Evolutionary conservation across 2,329 filamentous ascomycete species (phyloP), one percentile per base, ranked within the genome.

Genomic region (Colletotrichum melonis): DNA sequence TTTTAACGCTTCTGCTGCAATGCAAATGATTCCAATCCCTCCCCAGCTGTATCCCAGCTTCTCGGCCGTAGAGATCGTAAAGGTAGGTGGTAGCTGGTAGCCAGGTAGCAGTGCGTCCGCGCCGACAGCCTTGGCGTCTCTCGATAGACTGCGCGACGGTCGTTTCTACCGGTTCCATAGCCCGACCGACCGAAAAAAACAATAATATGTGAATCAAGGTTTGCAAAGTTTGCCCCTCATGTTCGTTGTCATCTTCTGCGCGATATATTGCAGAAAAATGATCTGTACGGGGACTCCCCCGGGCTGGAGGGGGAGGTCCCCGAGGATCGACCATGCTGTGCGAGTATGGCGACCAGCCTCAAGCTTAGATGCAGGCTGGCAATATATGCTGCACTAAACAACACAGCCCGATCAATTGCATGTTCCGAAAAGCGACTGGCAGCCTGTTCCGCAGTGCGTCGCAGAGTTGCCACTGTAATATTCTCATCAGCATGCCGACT

Each of bases 391-490:
- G 57, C 64, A 16, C 35, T 16, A 14, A n/a, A 30, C 42, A 26
- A 46, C 66, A 49, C 19, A 22, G 16, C n/a, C 60, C 67, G 67
- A 66, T 69, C 72, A 80, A 56, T 75, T 73, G 69, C 82, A 84
- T n/a, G 71, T 72, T 1, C 82, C 82, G 73, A 78, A 84, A 19
- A 74, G 77, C 5, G 66, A 65, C 72, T 83, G 82, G 66, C 82
- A 83, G n/a, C 81, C 82, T 1, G 63, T 55, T 32, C 79, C 81
- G 58, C 82, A 84, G 65, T 83, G 77, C 14, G 63, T 28, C 16
- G 46, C 72, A 16, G 73, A 75, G 63, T 74, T 80, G 6, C 81
- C 81, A 54, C 81, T 82, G 28, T 22, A 35, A 55, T 12, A 46
- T 38, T 16, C 42, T 42, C 19, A 72, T 73, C 56, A 75, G 76